phyloP scores from a whole-genome alignment of 805 yeast species.

The Kodamaea neixiangensis region DNA sequence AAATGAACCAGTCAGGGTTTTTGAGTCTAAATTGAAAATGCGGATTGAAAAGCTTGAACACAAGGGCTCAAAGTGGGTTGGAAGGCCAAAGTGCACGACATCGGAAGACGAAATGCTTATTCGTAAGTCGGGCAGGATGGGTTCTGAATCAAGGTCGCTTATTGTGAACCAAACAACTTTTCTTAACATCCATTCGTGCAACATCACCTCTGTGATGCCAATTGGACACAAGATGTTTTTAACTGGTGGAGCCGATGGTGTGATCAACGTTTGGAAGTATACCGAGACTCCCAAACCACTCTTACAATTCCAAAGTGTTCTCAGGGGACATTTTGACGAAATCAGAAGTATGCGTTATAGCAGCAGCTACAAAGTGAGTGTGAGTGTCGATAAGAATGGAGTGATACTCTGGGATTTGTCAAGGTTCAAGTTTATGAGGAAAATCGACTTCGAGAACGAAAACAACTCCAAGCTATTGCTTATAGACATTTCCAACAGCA shows the following conservation, averaged over 20 bases:
- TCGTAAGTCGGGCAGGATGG: slow-evolving; percentile 22
- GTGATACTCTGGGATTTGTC: slow-evolving; percentile 68
- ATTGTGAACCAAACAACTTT: slow-evolving; percentile 45
- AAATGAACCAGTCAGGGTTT: slow-evolving; percentile 38
- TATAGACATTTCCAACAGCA: neutral
- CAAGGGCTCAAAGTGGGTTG: slow-evolving; percentile 49
- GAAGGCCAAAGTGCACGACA: slow-evolving; percentile 43
- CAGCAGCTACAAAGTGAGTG: slow-evolving; percentile 52
- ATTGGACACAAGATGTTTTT: slow-evolving; percentile 45
- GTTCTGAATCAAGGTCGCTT: slow-evolving; percentile 31
- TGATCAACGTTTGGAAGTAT: slow-evolving; percentile 60
- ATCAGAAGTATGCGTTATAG: slow-evolving; percentile 52
- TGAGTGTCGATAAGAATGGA: slow-evolving; percentile 59
- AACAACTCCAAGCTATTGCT: neutral
- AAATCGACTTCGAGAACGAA: slow-evolving; percentile 22
- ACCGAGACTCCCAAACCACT: slow-evolving; percentile 21
- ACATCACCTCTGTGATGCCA: slow-evolving; percentile 42
- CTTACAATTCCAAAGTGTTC: slow-evolving; percentile 44
- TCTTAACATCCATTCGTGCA: slow-evolving; percentile 43
- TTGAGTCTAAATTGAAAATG: slow-evolving; percentile 42
- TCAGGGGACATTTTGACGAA: slow-evolving; percentile 59
- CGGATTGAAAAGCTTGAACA: slow-evolving; percentile 49
- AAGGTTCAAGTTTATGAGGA: slow-evolving; percentile 50
- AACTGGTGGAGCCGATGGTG: slow-evolving; percentile 59
- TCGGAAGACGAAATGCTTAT: slow-evolving; percentile 40